Evolutionary conservation across 345 rosid species (phyloP).

Genomic region (Eucalyptus marginata): DNA sequence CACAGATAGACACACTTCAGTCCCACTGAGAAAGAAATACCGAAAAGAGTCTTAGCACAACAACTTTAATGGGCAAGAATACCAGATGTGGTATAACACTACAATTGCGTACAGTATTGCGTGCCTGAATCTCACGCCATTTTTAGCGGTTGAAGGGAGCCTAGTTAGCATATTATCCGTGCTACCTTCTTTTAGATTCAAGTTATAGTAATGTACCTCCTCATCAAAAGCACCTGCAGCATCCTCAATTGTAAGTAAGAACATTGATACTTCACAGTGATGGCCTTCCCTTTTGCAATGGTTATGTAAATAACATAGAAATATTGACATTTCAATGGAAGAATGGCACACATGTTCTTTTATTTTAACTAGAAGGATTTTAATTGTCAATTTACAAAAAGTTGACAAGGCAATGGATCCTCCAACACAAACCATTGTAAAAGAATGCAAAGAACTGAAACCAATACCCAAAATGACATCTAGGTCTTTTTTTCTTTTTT

Average conservation of each 20-base stretch:
- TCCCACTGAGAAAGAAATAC: slow-evolving; percentile 41
- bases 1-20: slow-evolving; percentile 49
- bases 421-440: background rate
- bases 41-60: background rate
- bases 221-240: slow-evolving; percentile 47
- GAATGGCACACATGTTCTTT: background rate
- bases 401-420: background rate
- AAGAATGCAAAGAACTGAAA: background rate
- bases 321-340: background rate
- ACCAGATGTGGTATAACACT: background rate
- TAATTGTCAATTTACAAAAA: background rate
- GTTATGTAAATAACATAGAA: background rate
- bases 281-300: background rate
- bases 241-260: background rate
- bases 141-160: slow-evolving; percentile 66
- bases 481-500: background rate
- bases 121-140: slow-evolving; percentile 65
- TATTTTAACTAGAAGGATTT: background rate
- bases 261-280: background rate
- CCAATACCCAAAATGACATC: background rate
- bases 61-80: background rate
- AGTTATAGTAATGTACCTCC: slow-evolving; percentile 35
- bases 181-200: slow-evolving; percentile 42
- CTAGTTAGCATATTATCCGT: slow-evolving; percentile 29
- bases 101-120: background rate